Evolutionary conservation across 2,329 filamentous ascomycete species (phyloP).

Genomic region (Cladosporium oxysporum): DNA sequence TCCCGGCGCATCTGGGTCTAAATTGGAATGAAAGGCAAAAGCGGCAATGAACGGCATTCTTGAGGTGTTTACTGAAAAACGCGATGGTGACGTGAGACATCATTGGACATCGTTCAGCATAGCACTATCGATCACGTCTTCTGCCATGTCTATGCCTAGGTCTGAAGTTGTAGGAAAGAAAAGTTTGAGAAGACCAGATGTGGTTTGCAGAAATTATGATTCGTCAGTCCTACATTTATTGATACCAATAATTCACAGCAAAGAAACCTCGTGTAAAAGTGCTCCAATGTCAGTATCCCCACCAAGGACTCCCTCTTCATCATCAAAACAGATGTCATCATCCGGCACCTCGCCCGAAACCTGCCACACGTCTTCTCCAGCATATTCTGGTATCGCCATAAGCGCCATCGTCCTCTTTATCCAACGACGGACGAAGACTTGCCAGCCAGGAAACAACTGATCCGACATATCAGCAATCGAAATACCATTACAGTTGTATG

Average conservation of each 20-base stretch:
- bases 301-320: not conserved
- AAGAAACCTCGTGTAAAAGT: not conserved
- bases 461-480: not conserved
- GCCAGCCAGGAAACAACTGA: slow-evolving; percentile 1
- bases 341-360: not conserved
- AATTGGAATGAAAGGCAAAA: too few relatives aligned
- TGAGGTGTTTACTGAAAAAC: too few relatives aligned
- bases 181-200: too few relatives aligned
- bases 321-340: not conserved
- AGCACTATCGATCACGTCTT: not conserved
- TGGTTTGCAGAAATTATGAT: too few relatives aligned
- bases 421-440: not conserved
- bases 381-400: not conserved
- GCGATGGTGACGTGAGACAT: too few relatives aligned
- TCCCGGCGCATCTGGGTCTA: too few relatives aligned
- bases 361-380: slow-evolving; percentile 6
- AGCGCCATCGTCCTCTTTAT: not conserved
- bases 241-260: not conserved
- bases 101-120: too few relatives aligned
- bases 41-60: not conserved
- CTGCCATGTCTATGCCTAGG: too few relatives aligned
- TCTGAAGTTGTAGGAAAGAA: too few relatives aligned
- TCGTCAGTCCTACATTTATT: not conserved
- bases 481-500: not conserved
- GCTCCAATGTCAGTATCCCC: not conserved